Percentiles rank a stretch among this genome's conserved stretches.
phyloP scores from a whole-genome alignment of 2,329 filamentous ascomycete genomes.

The Septoria linicola region DNA sequence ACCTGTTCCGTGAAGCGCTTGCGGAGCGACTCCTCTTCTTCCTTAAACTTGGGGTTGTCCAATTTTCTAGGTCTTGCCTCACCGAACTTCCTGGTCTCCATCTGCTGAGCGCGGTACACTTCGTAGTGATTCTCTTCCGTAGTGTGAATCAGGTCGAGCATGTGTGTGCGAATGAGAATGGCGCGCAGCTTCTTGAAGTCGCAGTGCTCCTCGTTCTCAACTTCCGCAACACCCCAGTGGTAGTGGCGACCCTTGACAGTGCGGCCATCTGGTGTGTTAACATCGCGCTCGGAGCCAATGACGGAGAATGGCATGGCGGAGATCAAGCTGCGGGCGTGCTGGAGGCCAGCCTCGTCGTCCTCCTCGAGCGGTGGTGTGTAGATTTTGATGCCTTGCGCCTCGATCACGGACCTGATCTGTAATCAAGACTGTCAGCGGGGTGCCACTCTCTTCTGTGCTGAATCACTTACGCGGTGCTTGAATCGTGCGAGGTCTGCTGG shows the following conservation, averaged over 20 bases:
- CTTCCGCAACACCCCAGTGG: conserved; percentile 98
- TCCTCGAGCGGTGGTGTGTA: conserved; percentile 98
- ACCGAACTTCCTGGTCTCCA: conserved; percentile 99
- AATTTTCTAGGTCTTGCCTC: conserved; percentile 96
- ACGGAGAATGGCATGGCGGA: conserved; percentile 98
- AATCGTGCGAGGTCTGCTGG: conserved; percentile 87
- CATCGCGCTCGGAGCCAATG: conserved; percentile 98
- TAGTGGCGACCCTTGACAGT: conserved; percentile 99
- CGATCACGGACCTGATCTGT: conserved; percentile 90
- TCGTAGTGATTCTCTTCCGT: conserved; percentile 99
- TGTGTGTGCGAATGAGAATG: conserved; percentile 91
- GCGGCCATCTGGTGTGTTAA: conserved; percentile 91
- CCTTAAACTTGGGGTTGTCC: conserved; percentile 99
- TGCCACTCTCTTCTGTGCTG: neutral
- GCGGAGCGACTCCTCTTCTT: conserved; percentile 95
- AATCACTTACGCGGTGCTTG: conserved; percentile 78
- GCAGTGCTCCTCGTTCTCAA: conserved; percentile 99
- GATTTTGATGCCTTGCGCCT: conserved; percentile 99
- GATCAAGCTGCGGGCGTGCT: conserved; percentile 92
- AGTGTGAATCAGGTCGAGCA: conserved; percentile 99
- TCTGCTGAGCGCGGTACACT: conserved; percentile 97
- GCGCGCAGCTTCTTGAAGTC: conserved; percentile 99
- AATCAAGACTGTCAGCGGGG: conserved; percentile 34
- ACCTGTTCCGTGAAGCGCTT: conserved; percentile 99
- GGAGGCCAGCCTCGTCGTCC: conserved; percentile 92